Evolutionary conservation across 2,329 filamentous ascomycete genomes (phyloP).

Genomic region (Arthroderma sp.): DNA sequence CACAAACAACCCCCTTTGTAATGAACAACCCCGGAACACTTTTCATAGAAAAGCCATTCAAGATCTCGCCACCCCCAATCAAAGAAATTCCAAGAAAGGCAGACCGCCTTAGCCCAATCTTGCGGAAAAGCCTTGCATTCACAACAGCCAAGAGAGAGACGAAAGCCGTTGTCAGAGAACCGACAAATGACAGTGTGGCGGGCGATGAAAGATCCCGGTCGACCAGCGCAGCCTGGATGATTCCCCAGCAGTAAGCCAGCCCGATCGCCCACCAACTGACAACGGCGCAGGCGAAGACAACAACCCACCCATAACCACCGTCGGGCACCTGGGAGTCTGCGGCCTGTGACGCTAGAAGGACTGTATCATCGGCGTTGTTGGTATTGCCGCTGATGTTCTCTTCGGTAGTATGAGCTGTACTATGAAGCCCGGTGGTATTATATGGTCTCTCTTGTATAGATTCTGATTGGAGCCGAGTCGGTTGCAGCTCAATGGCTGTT

Average conservation of each 20-base stretch:
- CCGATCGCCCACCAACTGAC: slow-evolving; percentile 46
- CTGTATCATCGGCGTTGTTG: background rate
- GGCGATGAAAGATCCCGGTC: slow-evolving; percentile 34
- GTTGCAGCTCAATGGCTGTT: background rate
- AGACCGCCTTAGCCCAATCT: background rate
- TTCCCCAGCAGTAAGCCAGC: slow-evolving; percentile 33
- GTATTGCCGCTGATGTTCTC: too few relatives aligned
- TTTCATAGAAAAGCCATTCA: too few relatives aligned
- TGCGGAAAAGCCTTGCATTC: too few relatives aligned
- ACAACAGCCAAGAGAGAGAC: too few relatives aligned
- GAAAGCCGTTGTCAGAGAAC: too few relatives aligned
- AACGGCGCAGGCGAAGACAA: slow-evolving; percentile 39
- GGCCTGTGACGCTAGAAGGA: background rate
- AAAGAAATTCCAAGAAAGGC: background rate
- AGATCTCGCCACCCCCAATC: background rate
- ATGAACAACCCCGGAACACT: too few relatives aligned
- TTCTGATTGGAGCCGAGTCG: background rate
- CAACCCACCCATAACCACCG: slow-evolving; percentile 44
- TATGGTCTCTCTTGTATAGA: background rate
- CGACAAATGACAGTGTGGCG: too few relatives aligned
- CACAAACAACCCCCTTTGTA: too few relatives aligned
- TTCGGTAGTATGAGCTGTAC: too few relatives aligned
- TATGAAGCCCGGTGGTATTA: background rate
- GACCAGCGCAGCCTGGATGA: slow-evolving; percentile 40
- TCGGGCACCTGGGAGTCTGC: slow-evolving; percentile 25